Base-by-base conservation (phyloP, 345 rosid genomes). In the Lepidium sativum region DNA sequence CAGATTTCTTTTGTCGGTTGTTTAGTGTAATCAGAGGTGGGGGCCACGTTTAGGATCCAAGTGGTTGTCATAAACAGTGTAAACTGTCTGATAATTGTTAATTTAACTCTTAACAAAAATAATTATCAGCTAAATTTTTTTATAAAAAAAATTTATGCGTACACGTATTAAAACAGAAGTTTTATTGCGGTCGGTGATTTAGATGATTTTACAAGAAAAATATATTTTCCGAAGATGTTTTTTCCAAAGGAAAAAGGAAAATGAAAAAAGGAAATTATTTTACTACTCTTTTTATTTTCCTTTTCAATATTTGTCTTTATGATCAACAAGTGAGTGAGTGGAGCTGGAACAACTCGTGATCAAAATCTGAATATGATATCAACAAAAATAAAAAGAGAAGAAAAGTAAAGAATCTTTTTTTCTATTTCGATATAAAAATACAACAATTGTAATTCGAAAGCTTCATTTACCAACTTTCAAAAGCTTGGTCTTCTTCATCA, bases 401-500 rank as follows among this genome's bases (percentile, higher is more conserved):
- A 39, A 39, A 2, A 20, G 33, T 31, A 31, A 40, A 31, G 69
- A 53, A 53, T 65, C 51, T 60, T 60, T 60, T 29, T 2, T 18
- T 40, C n/a, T 45, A 9, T 8, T 20, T 8, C 9, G 13, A 18
- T 58, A 58, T 58, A 58, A 58, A 58, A 25, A 41, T 35, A 58
- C 21, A 44, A 41, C 52, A 42, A 15, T 45, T 23, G 50, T n/a
- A 48, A 14, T 14, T 23, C 25, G 5, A 49, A 63, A 23, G 35
- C 15, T 37, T 25, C 35, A 49, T 8, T 60, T 69, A 59, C 60
- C 31, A 27, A 27, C 77, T 56, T 29, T 69, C 53, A 76, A 75
- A 80, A 74, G 59, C 77, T 78, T 61, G 71, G 56, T 32, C 69
- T 31, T 42, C 61, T 39, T 15, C 54, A 78, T 17, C 49, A 77